These are phyloP conservation scores for Trypanosoma melophagium DNA, from an alignment of 208 protist species.

Conservation along the genomic window DNA sequence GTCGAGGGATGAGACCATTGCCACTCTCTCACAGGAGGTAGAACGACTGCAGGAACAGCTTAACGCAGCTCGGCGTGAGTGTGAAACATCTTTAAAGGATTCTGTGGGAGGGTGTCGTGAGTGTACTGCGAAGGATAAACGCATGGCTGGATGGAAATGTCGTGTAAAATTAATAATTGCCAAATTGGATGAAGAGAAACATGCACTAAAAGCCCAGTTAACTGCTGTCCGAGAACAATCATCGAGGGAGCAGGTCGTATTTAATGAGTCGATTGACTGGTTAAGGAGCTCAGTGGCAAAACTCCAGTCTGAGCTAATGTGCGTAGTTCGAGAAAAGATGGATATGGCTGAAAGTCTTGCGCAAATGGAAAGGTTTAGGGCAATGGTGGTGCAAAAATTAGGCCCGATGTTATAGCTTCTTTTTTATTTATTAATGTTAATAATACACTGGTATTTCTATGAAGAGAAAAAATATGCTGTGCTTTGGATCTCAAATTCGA, in stretches of 20 bases:
- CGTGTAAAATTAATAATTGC: slow-evolving; percentile 19
- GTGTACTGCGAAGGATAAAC: slow-evolving; percentile 2
- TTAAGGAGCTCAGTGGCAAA: slow-evolving; percentile 2
- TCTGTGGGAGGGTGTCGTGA: no score
- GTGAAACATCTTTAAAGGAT: neutral
- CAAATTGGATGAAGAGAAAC: slow-evolving; percentile 3
- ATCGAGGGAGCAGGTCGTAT: neutral
- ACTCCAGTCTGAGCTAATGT: slow-evolving; percentile 10
- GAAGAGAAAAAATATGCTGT: no score
- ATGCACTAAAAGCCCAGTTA: slow-evolving; percentile 6
- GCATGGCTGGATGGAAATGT: slow-evolving; percentile 19
- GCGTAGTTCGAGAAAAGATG: neutral
- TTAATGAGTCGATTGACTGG: slow-evolving; percentile 2
- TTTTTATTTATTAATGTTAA: neutral
- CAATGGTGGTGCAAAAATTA: slow-evolving; percentile 4
- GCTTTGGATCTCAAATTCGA: no score
- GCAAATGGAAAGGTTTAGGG: slow-evolving; percentile 2
- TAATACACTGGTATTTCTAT: no score
- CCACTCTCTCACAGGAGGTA: no score
- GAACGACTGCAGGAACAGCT: no score
- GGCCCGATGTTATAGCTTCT: neutral
- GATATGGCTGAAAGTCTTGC: neutral
- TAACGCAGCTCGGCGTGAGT: slow-evolving; percentile 17
- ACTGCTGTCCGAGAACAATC: slow-evolving; percentile 3
- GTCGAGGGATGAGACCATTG: no score